phyloP scores from a whole-genome alignment of 2,329 filamentous ascomycete species.

The Alternaria arborescens region DNA sequence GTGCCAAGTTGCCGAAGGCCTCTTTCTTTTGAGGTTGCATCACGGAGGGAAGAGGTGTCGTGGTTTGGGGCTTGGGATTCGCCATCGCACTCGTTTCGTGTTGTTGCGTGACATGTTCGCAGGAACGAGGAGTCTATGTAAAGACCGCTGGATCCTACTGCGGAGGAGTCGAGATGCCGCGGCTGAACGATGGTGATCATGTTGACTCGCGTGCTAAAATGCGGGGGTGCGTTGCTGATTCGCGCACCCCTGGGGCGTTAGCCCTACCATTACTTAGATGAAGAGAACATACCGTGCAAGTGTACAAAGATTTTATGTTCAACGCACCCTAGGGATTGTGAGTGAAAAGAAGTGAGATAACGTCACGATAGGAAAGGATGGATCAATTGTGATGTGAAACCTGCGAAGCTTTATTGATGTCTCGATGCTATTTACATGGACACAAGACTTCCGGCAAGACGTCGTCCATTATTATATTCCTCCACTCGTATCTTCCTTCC shows the following conservation, averaged over 20 bases:
- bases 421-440: slow-evolving; percentile 23
- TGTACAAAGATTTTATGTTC: background rate
- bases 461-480: slow-evolving; percentile 20
- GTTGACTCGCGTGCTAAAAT: slow-evolving; percentile 9
- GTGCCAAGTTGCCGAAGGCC: slow-evolving; percentile 48
- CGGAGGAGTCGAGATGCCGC: slow-evolving; percentile 21
- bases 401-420: slow-evolving; percentile 29
- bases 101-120: slow-evolving; percentile 2
- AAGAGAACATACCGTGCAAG: background rate
- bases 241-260: background rate
- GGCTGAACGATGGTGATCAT: slow-evolving; percentile 7
- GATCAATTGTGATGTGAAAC: slow-evolving; percentile 3
- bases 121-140: background rate
- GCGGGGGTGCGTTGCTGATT: slow-evolving; percentile 15
- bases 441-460: slow-evolving; percentile 24
- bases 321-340: background rate
- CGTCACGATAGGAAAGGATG: background rate
- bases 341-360: background rate
- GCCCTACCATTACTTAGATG: background rate
- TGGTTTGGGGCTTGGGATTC: slow-evolving; percentile 19
- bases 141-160: background rate
- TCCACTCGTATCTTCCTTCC: slow-evolving; percentile 18
- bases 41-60: slow-evolving; percentile 23
- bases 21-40: slow-evolving; percentile 37
- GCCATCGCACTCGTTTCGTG: slow-evolving; percentile 16